These are phyloP conservation scores for Suhomyces tanzawaensis DNA, from an alignment of 805 yeast species.

Conservation along the genomic window DNA sequence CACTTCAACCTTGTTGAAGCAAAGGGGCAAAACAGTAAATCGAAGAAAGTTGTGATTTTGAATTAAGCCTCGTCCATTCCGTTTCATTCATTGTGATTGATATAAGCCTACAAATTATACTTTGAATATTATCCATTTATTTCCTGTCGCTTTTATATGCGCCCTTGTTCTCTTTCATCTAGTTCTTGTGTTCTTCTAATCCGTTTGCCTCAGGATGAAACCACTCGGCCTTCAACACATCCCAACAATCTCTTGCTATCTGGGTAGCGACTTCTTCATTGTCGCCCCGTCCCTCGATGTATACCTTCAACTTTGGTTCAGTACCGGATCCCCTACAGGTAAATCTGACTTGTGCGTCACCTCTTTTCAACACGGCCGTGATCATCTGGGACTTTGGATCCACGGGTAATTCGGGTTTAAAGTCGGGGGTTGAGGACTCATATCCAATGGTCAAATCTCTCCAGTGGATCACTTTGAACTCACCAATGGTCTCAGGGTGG, in stretches of 20 bases:
- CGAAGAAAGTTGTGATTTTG: no score
- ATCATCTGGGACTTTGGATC: slow-evolving; percentile 84
- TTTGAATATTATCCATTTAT: no score
- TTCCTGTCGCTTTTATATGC: no score
- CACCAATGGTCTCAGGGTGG: slow-evolving; percentile 55
- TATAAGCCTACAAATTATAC: no score
- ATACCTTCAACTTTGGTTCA: slow-evolving; percentile 90
- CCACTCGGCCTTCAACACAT: slow-evolving; percentile 56
- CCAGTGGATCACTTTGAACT: slow-evolving; percentile 59
- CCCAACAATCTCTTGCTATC: slow-evolving; percentile 70
- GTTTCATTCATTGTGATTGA: no score
- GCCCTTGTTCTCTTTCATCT: no score
- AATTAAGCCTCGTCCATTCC: no score
- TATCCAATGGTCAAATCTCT: slow-evolving; percentile 82
- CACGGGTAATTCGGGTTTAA: slow-evolving; percentile 63
- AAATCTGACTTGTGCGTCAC: slow-evolving; percentile 50
- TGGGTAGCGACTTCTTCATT: slow-evolving; percentile 38
- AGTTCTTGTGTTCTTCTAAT: slow-evolving; percentile 35
- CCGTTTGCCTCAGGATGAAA: slow-evolving; percentile 55
- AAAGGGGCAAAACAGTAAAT: no score
- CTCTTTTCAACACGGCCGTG: slow-evolving; percentile 50
- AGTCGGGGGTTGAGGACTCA: slow-evolving; percentile 63
- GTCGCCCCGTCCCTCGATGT: slow-evolving; percentile 70
- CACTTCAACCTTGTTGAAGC: no score
- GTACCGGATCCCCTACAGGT: slow-evolving; percentile 96